phyloP scores from a whole-genome alignment of 306 rosid genomes.

The Cucumis hystrix region DNA sequence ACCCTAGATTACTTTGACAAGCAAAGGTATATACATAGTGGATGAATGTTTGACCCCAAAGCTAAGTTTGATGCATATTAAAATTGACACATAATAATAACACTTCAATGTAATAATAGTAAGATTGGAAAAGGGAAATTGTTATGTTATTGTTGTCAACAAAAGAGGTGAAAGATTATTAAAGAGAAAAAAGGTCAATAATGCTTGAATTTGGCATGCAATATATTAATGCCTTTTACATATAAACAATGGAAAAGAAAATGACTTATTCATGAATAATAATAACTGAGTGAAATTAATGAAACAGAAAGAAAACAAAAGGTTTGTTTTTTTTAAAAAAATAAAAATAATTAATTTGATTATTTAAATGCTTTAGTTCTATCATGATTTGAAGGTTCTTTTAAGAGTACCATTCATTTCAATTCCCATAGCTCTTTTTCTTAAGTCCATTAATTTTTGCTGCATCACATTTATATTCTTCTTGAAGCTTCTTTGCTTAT shows the following conservation, averaged over 20 bases:
- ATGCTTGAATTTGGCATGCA: neutral
- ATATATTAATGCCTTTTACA: neutral
- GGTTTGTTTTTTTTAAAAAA: too few relatives aligned
- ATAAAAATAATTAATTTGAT: too few relatives aligned
- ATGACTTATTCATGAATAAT: neutral
- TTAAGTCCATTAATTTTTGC: neutral
- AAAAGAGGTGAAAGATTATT: neutral
- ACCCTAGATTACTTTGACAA: neutral
- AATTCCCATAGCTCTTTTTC: neutral
- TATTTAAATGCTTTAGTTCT: neutral
- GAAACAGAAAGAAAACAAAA: neutral
- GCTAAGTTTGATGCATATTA: neutral
- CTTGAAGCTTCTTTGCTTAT: neutral
- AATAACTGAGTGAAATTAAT: neutral
- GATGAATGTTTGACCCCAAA: neutral
- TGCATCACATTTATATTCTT: neutral
- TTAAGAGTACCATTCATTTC: neutral
- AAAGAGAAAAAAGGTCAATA: neutral
- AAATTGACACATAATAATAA: neutral
- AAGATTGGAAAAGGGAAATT: neutral
- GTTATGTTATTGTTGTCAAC: neutral
- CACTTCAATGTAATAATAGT: neutral
- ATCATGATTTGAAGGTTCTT: neutral
- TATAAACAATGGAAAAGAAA: neutral
- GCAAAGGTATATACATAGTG: neutral